A percentile compares a stretch with the other conserved stretches of the same genome.
Evolutionary conservation across 352 stramenopile species (phyloP).

Genomic region (Phytophthora megakarya): DNA sequence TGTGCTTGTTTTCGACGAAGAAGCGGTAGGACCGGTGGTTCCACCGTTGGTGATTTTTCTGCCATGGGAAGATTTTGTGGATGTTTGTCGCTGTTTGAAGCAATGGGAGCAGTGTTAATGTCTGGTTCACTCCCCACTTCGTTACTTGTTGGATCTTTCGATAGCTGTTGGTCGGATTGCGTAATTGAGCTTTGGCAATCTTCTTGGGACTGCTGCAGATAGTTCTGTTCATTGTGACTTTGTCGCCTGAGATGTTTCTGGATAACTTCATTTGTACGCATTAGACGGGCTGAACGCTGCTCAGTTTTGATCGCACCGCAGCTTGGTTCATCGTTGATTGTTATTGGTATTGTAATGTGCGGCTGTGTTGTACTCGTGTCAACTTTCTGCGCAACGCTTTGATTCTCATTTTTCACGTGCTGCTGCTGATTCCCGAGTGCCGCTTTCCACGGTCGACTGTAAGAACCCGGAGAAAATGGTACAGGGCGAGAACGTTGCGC

Average conservation of each 20-base stretch:
- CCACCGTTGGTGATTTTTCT: not conserved
- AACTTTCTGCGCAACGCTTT: not conserved
- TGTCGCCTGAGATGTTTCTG: constrained; percentile 16
- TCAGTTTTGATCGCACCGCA: not conserved
- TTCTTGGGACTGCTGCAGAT: constrained; percentile 4
- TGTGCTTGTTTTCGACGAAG: constrained; percentile 29
- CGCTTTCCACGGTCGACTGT: constrained; percentile 30
- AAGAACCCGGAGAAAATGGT: constrained; percentile 17
- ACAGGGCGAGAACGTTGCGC: constrained; percentile 16
- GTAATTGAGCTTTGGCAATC: not conserved
- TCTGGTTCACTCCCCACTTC: not conserved
- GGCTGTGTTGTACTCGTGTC: not conserved
- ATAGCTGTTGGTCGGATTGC: not conserved
- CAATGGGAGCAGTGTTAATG: not conserved
- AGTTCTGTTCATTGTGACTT: constrained; percentile 2
- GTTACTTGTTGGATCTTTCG: not conserved
- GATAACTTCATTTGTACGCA: constrained; percentile 24
- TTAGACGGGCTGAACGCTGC: not conserved
- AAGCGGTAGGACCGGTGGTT: constrained; percentile 13
- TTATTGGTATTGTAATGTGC: constrained; percentile 26
- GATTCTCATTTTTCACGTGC: constrained; percentile 17
- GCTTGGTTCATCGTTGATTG: constrained; percentile 20
- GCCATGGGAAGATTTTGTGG: not conserved
- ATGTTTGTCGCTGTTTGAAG: not conserved
- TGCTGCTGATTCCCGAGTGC: constrained; percentile 29